Evolutionary conservation across 2,329 filamentous ascomycete genomes (phyloP).

Genomic region (Fusarium chuoi): DNA sequence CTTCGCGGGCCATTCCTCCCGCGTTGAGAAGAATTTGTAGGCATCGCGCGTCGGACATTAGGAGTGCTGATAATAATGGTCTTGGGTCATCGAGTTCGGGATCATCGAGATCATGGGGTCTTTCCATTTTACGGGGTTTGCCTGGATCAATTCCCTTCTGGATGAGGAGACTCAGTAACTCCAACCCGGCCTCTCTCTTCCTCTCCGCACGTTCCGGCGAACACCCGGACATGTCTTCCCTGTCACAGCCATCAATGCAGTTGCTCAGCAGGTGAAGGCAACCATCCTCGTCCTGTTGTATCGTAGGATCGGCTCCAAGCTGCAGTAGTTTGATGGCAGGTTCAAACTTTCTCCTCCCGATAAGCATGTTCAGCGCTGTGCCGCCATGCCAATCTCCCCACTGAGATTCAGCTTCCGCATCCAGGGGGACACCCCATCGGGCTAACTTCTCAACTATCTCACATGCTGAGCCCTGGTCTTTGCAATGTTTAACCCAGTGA

Average conservation of each 20-base stretch:
- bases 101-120: fast-evolving
- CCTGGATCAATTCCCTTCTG: neutral
- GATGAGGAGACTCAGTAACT: neutral
- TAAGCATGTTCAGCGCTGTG: neutral
- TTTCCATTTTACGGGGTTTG: neutral
- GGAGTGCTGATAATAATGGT: neutral
- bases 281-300: neutral
- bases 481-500: neutral
- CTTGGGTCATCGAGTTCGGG: neutral
- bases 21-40: neutral
- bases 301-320: neutral
- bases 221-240: neutral
- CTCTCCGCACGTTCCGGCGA: neutral
- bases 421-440: neutral
- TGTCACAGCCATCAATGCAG: neutral
- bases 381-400: neutral
- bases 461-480: neutral
- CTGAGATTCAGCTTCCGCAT: neutral
- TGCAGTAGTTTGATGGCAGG: fast-evolving
- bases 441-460: neutral
- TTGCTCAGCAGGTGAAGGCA: neutral
- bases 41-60: neutral
- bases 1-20: neutral
- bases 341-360: neutral
- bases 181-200: neutral